Conservation (phyloP, 2,329 filamentous ascomycete genomes). For the Pezicula rhizophila region DNA sequence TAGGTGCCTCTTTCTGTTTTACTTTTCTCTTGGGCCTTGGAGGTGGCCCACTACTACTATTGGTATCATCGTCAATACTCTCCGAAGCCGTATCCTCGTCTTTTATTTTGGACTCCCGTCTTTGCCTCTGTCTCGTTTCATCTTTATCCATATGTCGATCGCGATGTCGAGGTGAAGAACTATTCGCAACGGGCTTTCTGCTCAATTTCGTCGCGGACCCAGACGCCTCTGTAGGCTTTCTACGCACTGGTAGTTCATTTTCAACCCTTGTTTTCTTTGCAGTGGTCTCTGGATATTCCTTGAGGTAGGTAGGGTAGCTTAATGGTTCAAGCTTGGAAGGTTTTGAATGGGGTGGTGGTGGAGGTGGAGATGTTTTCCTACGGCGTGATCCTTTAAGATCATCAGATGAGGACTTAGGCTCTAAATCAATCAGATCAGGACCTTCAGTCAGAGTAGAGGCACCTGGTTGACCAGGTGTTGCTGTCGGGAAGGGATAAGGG, state of each 20-base stretch:
- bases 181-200: constrained; percentile 29
- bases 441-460: constrained; percentile 15
- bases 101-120: constrained; percentile 15
- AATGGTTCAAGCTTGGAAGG: constrained; percentile 31
- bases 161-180: constrained; percentile 25
- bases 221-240: constrained; percentile 16
- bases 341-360: constrained; percentile 18
- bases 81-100: constrained; percentile 24
- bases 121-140: constrained; percentile 14
- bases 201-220: constrained; percentile 11
- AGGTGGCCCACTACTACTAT: constrained; percentile 19
- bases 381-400: constrained; percentile 17
- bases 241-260: constrained; percentile 24
- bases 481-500: constrained; percentile 26
- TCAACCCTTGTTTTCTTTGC: constrained; percentile 20
- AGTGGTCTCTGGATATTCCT: constrained; percentile 28
- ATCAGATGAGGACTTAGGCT: constrained; percentile 11
- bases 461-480: constrained; percentile 22
- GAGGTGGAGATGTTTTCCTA: constrained; percentile 23
- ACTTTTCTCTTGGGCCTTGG: constrained; percentile 20
- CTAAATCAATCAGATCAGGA: constrained; percentile 21
- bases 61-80: constrained; percentile 25
- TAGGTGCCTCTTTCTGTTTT: constrained; percentile 28
- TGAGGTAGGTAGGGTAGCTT: constrained; percentile 29
- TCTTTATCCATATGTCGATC: constrained; percentile 22